Evolutionary conservation across 306 rosid species (phyloP).

Genomic region (Amphicarpaea edgeworthii): DNA sequence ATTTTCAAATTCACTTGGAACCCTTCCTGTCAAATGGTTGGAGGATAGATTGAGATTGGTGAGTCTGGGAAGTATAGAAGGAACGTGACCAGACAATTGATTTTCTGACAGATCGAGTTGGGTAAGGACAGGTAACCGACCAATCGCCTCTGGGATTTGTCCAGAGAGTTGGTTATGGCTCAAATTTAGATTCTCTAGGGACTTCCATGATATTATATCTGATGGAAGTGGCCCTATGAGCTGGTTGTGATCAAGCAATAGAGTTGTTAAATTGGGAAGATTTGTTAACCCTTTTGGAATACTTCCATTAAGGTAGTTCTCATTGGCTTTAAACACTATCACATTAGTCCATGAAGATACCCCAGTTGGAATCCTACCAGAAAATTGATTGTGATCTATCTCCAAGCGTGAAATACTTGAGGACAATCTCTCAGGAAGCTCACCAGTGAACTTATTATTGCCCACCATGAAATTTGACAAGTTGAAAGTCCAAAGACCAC

Average conservation of each 20-base stretch:
- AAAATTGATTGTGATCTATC: constrained; percentile 63
- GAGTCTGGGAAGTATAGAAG: constrained; percentile 44
- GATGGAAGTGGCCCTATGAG: constrained; percentile 62
- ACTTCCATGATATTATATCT: constrained; percentile 56
- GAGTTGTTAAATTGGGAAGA: constrained; percentile 47
- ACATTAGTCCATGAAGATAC: constrained; percentile 60
- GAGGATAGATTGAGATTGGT: constrained; percentile 52
- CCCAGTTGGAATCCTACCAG: constrained; percentile 61
- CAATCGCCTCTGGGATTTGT: constrained; percentile 52
- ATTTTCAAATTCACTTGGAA: constrained; percentile 61
- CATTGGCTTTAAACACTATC: constrained; percentile 58
- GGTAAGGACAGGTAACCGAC: constrained; percentile 51
- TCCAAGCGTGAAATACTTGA: constrained; percentile 50
- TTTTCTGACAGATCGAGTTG: constrained; percentile 71
- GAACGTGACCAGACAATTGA: constrained; percentile 72
- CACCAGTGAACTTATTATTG: constrained; percentile 63
- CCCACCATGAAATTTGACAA: constrained; percentile 45
- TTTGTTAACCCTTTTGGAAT: constrained; percentile 64
- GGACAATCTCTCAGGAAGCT: constrained; percentile 63
- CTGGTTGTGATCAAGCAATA: constrained; percentile 64
- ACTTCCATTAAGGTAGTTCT: constrained; percentile 62
- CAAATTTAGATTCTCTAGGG: constrained; percentile 54
- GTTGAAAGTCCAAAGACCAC: constrained; percentile 68
- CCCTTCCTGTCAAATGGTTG: constrained; percentile 58
- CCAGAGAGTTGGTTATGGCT: constrained; percentile 64